Conservation (phyloP, 225 moss, liverwort and hornwort genomes). For the Marchantia paleacea region DNA sequence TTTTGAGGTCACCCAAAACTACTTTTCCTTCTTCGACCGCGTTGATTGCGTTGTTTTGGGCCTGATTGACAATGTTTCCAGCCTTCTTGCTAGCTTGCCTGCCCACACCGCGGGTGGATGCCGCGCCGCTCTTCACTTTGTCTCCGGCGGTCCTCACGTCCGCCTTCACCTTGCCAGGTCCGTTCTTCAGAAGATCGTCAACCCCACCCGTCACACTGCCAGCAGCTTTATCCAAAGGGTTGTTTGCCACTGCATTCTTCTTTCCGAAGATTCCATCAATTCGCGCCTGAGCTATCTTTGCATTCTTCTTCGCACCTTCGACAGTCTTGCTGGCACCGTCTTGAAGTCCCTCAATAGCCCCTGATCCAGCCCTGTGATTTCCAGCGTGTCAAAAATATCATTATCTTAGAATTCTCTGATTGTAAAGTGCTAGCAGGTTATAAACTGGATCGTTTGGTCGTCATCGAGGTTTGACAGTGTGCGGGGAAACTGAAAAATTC, state of each 20-base stretch:
- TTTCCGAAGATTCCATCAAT: slow-evolving; percentile 7
- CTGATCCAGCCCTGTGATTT: slow-evolving; percentile 27
- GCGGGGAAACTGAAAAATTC: not conserved
- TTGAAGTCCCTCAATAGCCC: slow-evolving; percentile 26
- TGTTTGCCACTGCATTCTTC: not conserved
- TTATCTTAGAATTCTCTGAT: too few relatives aligned
- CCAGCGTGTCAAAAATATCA: not conserved
- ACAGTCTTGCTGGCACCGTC: not conserved
- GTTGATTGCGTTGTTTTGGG: slow-evolving; percentile 1
- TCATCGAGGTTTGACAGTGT: not conserved
- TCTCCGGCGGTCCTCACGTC: not conserved
- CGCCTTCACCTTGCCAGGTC: not conserved
- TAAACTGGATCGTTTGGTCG: not conserved
- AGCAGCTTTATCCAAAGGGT: not conserved
- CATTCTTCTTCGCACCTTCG: not conserved
- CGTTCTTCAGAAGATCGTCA: slow-evolving; percentile 8
- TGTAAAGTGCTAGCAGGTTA: too few relatives aligned
- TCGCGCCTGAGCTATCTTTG: not conserved
- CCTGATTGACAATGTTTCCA: not conserved
- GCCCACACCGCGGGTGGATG: not conserved
- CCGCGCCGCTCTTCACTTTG: slow-evolving; percentile 13
- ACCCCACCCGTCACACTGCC: not conserved
- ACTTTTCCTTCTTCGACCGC: slow-evolving; percentile 3
- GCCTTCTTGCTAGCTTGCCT: not conserved
- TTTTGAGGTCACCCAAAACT: slow-evolving; percentile 8